phyloP scores from a whole-genome alignment of 208 protist species.

The Trypanosoma brucei region DNA sequence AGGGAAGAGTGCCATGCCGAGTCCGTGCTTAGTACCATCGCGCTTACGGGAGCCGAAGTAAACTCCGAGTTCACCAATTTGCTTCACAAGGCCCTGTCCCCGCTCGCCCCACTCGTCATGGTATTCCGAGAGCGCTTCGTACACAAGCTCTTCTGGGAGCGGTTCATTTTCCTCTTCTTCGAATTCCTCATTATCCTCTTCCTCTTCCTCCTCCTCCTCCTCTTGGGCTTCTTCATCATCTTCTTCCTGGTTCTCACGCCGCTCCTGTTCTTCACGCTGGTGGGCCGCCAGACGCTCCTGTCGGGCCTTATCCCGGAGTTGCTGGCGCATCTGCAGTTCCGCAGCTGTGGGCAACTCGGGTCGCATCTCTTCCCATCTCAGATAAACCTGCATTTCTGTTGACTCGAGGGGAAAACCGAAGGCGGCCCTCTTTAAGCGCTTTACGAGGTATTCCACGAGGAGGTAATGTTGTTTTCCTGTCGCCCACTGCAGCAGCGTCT shows the following conservation, averaged over 20 bases:
- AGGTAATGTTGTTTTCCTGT: constrained; percentile 78
- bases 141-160: constrained; percentile 81
- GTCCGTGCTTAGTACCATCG: constrained; percentile 83
- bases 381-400: constrained; percentile 70
- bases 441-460: constrained; percentile 85
- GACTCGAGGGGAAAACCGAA: constrained; percentile 75
- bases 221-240: constrained; percentile 30
- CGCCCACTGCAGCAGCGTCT: constrained; percentile 86
- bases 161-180: constrained; percentile 78
- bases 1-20: constrained; percentile 81
- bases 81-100: constrained; percentile 72
- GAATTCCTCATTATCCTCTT: constrained; percentile 58
- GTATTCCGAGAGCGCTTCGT: constrained; percentile 75
- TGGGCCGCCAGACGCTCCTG: constrained; percentile 54
- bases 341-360: constrained; percentile 67
- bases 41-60: constrained; percentile 63
- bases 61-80: constrained; percentile 86
- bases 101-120: constrained; percentile 78
- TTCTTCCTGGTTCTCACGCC: constrained; percentile 11
- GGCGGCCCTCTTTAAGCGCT: constrained; percentile 62
- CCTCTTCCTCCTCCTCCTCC: constrained; percentile 38
- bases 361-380: constrained; percentile 83
- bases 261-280: constrained; percentile 7
- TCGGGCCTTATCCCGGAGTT: constrained; percentile 57
- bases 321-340: constrained; percentile 70